A percentile compares a stretch with the other conserved stretches of the same genome.
phyloP scores from a whole-genome alignment of 306 rosid species.

The Citrullus amarus region DNA sequence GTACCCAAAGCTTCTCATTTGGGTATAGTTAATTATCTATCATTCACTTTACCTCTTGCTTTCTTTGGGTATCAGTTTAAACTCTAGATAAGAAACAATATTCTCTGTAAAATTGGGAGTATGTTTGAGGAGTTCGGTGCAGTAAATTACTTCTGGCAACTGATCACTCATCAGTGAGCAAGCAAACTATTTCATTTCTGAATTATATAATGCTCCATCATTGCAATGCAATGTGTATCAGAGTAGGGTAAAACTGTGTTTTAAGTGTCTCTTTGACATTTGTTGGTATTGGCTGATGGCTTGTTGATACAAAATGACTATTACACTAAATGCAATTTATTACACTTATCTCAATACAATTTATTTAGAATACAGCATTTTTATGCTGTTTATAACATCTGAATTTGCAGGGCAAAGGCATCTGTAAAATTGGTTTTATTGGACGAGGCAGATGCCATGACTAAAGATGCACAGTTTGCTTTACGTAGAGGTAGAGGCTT shows the following conservation, averaged over 20 bases:
- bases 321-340: background rate
- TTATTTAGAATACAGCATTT: background rate
- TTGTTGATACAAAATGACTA: background rate
- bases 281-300: background rate
- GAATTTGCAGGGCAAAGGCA: constrained; percentile 46
- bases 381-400: background rate
- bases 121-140: background rate
- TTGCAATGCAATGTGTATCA: background rate
- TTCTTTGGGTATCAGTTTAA: background rate
- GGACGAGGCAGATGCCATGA: constrained; percentile 99
- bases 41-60: background rate
- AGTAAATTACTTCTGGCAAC: background rate
- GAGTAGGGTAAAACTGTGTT: background rate
- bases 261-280: background rate
- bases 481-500: constrained; percentile 96
- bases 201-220: background rate
- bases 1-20: constrained; percentile 85
- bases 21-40: constrained; percentile 35
- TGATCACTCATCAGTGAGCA: background rate
- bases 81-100: background rate
- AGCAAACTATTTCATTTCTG: background rate
- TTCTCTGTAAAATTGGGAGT: background rate
- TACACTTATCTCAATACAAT: background rate
- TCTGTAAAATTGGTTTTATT: constrained; percentile 73
- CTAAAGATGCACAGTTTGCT: constrained; percentile 96